Conservation (phyloP, 345 rosid genomes). For the Hibiscus mutabilis region DNA sequence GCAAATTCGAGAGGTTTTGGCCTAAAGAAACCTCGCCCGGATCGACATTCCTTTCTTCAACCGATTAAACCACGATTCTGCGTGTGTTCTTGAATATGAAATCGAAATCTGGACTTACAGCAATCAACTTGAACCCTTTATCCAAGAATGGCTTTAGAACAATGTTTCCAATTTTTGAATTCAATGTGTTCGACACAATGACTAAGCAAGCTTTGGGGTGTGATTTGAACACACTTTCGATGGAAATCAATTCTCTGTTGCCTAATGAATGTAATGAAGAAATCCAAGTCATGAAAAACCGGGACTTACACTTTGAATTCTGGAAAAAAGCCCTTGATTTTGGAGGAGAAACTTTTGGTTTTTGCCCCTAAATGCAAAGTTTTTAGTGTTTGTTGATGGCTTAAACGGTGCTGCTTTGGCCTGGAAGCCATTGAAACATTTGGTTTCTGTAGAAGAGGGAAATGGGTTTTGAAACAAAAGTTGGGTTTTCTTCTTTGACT, state of each 20-base stretch:
- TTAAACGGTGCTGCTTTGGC: slow-evolving; percentile 13
- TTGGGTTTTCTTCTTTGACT: slow-evolving; percentile 42
- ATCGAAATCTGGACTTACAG: slow-evolving; percentile 58
- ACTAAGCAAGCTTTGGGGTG: slow-evolving; percentile 66
- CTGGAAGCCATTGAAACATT: slow-evolving; percentile 12
- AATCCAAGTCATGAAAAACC: slow-evolving; percentile 95
- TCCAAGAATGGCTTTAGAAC: slow-evolving; percentile 46
- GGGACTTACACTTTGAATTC: slow-evolving; percentile 44
- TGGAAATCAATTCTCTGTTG: slow-evolving; percentile 43
- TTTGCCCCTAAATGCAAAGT: slow-evolving; percentile 18
- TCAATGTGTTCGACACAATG: slow-evolving; percentile 67
- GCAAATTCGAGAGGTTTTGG: slow-evolving; percentile 82
- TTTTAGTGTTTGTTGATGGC: slow-evolving; percentile 6
- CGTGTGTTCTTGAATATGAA: slow-evolving; percentile 53
- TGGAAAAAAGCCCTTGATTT: slow-evolving; percentile 41
- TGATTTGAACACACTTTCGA: slow-evolving; percentile 62
- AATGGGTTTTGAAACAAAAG: slow-evolving; percentile 26
- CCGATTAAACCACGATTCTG: slow-evolving; percentile 55
- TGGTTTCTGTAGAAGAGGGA: slow-evolving; percentile 21
- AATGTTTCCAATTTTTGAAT: slow-evolving; percentile 38
- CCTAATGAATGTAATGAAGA: slow-evolving; percentile 55
- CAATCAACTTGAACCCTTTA: slow-evolving; percentile 40
- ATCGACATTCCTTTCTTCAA: slow-evolving; percentile 49
- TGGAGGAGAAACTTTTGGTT: slow-evolving; percentile 36
- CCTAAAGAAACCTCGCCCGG: slow-evolving; percentile 81